Conservation (phyloP, 306 rosid species). For the Rosa rugosa region DNA sequence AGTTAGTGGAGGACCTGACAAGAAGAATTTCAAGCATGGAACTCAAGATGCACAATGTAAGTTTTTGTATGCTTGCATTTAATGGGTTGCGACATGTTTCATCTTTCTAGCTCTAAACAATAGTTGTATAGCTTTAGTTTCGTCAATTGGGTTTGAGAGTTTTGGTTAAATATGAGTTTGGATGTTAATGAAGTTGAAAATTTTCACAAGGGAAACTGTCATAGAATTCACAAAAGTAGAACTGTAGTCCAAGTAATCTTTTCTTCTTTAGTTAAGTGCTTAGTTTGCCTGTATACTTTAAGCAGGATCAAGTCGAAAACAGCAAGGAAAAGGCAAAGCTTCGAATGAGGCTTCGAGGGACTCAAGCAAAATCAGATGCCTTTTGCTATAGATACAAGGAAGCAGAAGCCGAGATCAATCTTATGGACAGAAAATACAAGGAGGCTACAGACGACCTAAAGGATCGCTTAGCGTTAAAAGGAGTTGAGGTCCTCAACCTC, state of each 20-base stretch:
- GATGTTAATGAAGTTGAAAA: background rate
- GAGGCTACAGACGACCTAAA: conserved; percentile 60
- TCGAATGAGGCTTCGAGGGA: conserved; percentile 67
- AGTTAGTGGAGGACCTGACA: conserved; percentile 62
- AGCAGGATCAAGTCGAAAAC: conserved; percentile 51
- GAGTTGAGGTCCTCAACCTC: conserved; percentile 58
- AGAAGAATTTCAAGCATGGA: conserved; percentile 54
- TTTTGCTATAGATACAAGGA: conserved; percentile 54
- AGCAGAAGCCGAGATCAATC: conserved; percentile 42
- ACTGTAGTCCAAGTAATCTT: background rate
- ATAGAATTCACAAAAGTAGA: background rate
- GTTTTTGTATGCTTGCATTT: conserved; percentile 25
- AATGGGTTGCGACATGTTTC: conserved; percentile 5
- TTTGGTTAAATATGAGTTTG: background rate
- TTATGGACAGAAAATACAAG: conserved; percentile 47
- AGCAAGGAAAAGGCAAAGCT: conserved; percentile 48
- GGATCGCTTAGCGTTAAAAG: conserved; percentile 56
- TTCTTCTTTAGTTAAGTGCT: background rate
- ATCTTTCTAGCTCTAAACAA: background rate
- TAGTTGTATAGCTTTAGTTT: background rate
- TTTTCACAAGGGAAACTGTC: background rate
- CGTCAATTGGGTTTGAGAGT: conserved; percentile 1
- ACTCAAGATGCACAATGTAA: conserved; percentile 55
- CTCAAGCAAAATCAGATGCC: conserved; percentile 67
- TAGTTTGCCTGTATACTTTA: conserved; percentile 5